Percentiles rank a stretch among this genome's conserved stretches.
Evolutionary conservation across 2,329 filamentous ascomycete genomes (phyloP).

Genomic region (Thielaviopsis populi): DNA sequence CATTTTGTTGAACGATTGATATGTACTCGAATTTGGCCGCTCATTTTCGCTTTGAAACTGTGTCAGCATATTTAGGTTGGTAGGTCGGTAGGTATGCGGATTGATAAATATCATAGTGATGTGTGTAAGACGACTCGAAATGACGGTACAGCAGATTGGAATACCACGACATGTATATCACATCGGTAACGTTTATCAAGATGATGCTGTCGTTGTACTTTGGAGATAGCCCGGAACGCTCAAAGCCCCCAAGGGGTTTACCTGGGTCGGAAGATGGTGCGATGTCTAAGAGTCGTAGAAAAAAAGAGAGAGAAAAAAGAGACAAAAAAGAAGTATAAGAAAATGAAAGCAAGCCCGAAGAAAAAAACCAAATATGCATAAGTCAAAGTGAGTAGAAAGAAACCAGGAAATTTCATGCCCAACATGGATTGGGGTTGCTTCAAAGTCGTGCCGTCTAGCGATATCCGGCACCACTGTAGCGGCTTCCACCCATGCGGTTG

Average conservation of each 20-base stretch:
- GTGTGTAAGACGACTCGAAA: constrained; percentile 3
- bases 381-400: constrained; percentile 5
- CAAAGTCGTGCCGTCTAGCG: constrained; percentile 29
- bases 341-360: neutral
- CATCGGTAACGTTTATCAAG: neutral
- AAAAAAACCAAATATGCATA: constrained; percentile 8
- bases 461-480: constrained; percentile 40
- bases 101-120: constrained; percentile 7
- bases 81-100: neutral
- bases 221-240: neutral
- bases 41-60: constrained; percentile 2
- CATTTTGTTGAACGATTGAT: neutral
- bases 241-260: neutral
- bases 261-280: neutral
- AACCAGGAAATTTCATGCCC: constrained; percentile 2
- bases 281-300: constrained; percentile 6
- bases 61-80: constrained; percentile 4
- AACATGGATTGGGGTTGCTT: neutral
- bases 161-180: constrained; percentile 6
- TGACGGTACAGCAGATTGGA: constrained; percentile 5
- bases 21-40: constrained; percentile 4
- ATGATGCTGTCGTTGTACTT: constrained; percentile 6
- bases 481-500: constrained; percentile 39
- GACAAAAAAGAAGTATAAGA: constrained; percentile 4
- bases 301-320: constrained; percentile 1